Evolutionary conservation across 2,329 filamentous ascomycete genomes (phyloP).

Genomic region (Gnomoniopsis smithogilvyi): DNA sequence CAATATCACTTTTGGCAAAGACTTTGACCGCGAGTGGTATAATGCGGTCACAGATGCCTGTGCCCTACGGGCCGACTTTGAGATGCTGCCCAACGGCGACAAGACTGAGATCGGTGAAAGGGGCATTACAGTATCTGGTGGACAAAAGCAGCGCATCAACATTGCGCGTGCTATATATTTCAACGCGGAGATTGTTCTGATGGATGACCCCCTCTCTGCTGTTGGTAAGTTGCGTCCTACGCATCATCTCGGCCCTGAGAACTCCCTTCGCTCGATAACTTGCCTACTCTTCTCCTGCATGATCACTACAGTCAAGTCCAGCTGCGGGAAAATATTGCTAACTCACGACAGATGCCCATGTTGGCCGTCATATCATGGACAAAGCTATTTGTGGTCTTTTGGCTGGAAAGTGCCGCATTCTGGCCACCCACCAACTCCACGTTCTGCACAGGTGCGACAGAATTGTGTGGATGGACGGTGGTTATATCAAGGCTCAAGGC

Average conservation of each 20-base stretch:
- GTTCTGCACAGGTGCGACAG: slow-evolving; percentile 65
- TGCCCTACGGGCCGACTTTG: slow-evolving; percentile 78
- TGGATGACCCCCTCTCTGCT: slow-evolving; percentile 32
- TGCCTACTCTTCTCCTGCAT: too few relatives aligned
- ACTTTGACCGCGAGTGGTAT: slow-evolving; percentile 70
- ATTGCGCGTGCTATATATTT: slow-evolving; percentile 66
- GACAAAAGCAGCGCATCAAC: slow-evolving; percentile 92
- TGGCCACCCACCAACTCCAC: slow-evolving; percentile 68
- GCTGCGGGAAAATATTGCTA: too few relatives aligned
- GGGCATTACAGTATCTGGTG: slow-evolving; percentile 94
- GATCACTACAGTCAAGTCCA: too few relatives aligned
- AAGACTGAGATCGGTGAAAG: slow-evolving; percentile 91
- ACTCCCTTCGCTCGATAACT: too few relatives aligned
- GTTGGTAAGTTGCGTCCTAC: slow-evolving; percentile 17
- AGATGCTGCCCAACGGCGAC: slow-evolving; percentile 90
- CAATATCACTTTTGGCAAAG: slow-evolving; percentile 82
- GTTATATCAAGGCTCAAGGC: slow-evolving; percentile 57
- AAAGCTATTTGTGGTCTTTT: slow-evolving; percentile 66
- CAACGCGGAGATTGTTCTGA: slow-evolving; percentile 28
- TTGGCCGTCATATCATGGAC: slow-evolving; percentile 53
- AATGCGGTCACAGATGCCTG: slow-evolving; percentile 74
- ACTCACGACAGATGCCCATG: slow-evolving; percentile 26
- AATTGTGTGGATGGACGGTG: slow-evolving; percentile 65
- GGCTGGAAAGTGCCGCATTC: slow-evolving; percentile 62
- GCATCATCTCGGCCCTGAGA: too few relatives aligned